A percentile compares a stretch with the other conserved stretches of the same genome.
phyloP scores from a whole-genome alignment of 345 rosid species.

The Aquilaria malaccensis region DNA sequence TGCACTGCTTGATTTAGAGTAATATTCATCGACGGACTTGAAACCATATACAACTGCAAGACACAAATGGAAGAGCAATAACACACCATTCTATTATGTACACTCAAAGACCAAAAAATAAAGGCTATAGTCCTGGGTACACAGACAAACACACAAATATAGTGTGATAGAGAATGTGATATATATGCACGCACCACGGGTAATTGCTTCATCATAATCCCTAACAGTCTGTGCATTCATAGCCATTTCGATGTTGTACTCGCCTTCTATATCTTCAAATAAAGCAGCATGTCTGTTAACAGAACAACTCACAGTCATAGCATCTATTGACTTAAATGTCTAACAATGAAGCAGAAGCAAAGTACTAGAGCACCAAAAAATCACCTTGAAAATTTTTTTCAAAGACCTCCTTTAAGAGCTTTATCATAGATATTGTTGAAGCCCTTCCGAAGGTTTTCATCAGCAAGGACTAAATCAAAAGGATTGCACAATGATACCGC shows the following conservation, averaged over 20 bases:
- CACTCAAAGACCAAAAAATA: neutral
- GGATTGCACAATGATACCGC: constrained; percentile 93
- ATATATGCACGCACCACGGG: constrained; percentile 44
- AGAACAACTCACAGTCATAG: too few relatives aligned
- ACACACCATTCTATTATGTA: neutral
- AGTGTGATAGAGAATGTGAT: neutral
- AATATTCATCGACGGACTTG: constrained; percentile 88
- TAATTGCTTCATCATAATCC: constrained; percentile 78
- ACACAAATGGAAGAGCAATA: neutral
- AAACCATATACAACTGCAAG: constrained; percentile 81
- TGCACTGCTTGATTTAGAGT: constrained; percentile 78
- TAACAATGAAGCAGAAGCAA: too few relatives aligned
- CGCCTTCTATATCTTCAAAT: constrained; percentile 78
- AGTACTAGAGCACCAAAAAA: neutral
- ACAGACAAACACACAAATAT: too few relatives aligned
- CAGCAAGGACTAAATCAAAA: constrained; percentile 84
- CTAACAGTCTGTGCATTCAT: constrained; percentile 70
- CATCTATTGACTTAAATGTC: too few relatives aligned
- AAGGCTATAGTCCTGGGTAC: too few relatives aligned
- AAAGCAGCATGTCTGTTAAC: constrained; percentile 62
- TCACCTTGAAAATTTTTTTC: constrained; percentile 63
- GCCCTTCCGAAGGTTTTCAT: constrained; percentile 89
- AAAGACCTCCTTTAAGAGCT: constrained; percentile 60
- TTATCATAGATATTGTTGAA: constrained; percentile 76
- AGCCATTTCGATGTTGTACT: constrained; percentile 55